A percentile compares a stretch with the other conserved stretches of the same genome.
phyloP scores from a whole-genome alignment of 805 yeast species.

The Saccharomycopsis javanensis region DNA sequence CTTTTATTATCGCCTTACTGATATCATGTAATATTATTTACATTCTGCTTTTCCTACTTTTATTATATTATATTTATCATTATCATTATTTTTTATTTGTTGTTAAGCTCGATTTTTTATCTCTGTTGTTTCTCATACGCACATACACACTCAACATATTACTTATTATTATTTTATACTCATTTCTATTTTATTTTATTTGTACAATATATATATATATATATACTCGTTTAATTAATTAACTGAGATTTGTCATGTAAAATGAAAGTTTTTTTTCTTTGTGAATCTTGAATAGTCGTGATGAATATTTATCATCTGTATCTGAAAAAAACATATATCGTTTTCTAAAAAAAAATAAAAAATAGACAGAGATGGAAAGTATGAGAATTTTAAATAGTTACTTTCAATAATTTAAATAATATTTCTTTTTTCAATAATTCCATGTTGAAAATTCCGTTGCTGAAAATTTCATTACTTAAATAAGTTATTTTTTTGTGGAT shows the following conservation, averaged over 20 bases:
- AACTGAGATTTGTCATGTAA: no score
- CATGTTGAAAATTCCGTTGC: not conserved
- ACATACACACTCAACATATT: not conserved
- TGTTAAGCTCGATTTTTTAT: not conserved
- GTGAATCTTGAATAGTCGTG: no score
- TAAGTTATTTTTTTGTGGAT: not conserved
- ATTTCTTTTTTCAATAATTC: not conserved
- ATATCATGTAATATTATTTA: not conserved
- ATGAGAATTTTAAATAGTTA: no score
- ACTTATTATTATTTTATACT: constrained; percentile 1
- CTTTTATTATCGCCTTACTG: not conserved
- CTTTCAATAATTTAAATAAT: no score
- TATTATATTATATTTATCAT: not conserved
- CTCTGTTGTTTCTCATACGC: not conserved
- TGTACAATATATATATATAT: not conserved
- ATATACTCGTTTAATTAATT: not conserved
- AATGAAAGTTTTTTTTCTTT: no score
- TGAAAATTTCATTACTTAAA: no score
- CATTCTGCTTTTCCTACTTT: not conserved
- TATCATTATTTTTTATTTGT: constrained; percentile 1
- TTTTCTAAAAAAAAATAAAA: no score
- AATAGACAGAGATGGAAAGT: no score
- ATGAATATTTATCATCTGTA: no score
- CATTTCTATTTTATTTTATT: not conserved
- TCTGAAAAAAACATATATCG: no score